Conservation (phyloP, 2,329 filamentous ascomycete species). For the Penicillium sp. region DNA sequence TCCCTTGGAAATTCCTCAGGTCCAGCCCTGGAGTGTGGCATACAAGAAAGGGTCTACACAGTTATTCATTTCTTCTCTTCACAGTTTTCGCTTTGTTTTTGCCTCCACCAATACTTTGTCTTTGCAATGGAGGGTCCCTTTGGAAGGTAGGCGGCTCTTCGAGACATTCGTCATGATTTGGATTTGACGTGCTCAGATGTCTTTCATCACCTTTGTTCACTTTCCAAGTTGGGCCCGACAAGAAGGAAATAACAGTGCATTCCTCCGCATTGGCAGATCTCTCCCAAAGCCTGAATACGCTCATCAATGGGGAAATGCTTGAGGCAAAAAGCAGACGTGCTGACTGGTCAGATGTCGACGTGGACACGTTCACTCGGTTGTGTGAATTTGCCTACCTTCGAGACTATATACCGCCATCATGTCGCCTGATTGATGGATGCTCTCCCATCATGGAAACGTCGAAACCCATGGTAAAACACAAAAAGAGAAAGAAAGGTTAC, state of each 20-base stretch:
- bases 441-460: not conserved
- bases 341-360: conserved; percentile 3
- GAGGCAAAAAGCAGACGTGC: not conserved
- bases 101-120: no score
- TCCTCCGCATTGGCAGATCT: not conserved
- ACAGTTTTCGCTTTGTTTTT: no score
- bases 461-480: not conserved
- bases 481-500: not conserved
- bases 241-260: not conserved
- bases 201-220: conserved; percentile 1
- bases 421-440: not conserved
- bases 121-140: no score
- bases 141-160: no score
- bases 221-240: not conserved
- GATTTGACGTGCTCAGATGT: not conserved
- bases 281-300: not conserved
- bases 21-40: no score
- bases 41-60: no score
- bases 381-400: not conserved
- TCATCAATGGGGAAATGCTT: not conserved
- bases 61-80: no score
- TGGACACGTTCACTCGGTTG: conserved; percentile 1
- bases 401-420: not conserved
- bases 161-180: no score
- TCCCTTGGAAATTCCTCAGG: no score